Percentiles rank a stretch among this genome's conserved stretches.
Evolutionary conservation across 2,329 filamentous ascomycete species (phyloP).

Genomic region (Curvularia hawaiiensis): DNA sequence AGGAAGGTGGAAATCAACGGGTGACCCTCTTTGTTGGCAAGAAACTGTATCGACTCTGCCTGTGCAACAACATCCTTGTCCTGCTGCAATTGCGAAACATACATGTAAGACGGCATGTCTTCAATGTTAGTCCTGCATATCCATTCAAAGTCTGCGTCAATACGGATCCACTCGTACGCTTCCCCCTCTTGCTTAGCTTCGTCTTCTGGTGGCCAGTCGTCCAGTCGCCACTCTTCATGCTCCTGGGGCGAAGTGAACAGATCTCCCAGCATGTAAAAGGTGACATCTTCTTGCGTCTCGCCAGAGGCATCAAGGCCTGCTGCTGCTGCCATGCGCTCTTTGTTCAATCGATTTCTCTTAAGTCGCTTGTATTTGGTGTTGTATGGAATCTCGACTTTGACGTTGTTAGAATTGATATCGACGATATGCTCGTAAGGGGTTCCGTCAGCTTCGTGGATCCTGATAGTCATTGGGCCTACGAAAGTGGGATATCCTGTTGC

Average conservation of each 20-base stretch:
- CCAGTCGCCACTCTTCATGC: conserved; percentile 78
- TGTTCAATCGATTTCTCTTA: conserved; percentile 83
- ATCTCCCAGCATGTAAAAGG: conserved; percentile 91
- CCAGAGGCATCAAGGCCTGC: conserved; percentile 66
- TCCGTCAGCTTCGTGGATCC: conserved; percentile 97
- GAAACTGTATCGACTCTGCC: conserved; percentile 72
- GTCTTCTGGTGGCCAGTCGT: conserved; percentile 88
- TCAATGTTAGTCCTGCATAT: conserved; percentile 77
- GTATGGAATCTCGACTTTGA: conserved; percentile 93
- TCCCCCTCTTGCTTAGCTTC: conserved; percentile 93
- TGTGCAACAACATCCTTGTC: conserved; percentile 95
- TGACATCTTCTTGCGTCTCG: conserved; percentile 74
- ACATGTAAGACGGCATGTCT: conserved; percentile 95
- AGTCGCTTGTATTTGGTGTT: conserved; percentile 99
- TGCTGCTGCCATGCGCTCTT: conserved; percentile 72
- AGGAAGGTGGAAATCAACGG: conserved; percentile 88
- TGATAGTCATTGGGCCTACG: conserved; percentile 94
- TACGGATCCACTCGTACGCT: conserved; percentile 97
- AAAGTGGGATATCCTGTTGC: conserved; percentile 79
- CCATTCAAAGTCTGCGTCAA: conserved; percentile 99
- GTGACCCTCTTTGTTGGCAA: conserved; percentile 70
- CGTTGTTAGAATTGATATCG: conserved; percentile 85
- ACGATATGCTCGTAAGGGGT: conserved; percentile 98
- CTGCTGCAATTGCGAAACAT: conserved; percentile 94
- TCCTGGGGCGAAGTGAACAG: conserved; percentile 85